Evolutionary conservation across 2,329 filamentous ascomycete genomes (phyloP), one percentile per base, ranked within the genome.

Genomic region (Bipolaris gigantea): DNA sequence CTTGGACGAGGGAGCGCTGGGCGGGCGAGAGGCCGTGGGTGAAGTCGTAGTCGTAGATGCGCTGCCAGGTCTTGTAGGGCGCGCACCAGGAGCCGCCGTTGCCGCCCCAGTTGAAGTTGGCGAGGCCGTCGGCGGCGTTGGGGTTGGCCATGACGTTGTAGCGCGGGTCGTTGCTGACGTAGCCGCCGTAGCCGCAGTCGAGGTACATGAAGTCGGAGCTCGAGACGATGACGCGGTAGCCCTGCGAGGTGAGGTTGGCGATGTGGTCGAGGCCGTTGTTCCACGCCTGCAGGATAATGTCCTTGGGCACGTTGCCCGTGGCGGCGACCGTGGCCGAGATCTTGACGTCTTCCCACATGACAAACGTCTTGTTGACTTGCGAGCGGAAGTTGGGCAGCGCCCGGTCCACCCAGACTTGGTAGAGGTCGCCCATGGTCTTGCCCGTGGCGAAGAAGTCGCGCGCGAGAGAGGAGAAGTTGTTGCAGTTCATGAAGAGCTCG

Each of bases 61-160:
- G 81, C 66, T 84, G 82, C 81, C 81, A 84, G 18, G 80, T 83
- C 68, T 84, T 84, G 75, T 83, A 84, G 0, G 82, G 82, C 0
- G 77, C 79, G 63, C 82, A 84, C 81, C 81, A 84, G n/a, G 79
- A 81, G 16, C 81, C 82, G 35, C 82, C 81, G 19, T 50, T 58
- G 40, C 77, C 82, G n/a, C 74, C 75, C 64, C 80, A 84, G 75
- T 84, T 84, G 77, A 83, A 83, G 63, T 74, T 82, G 4, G 76
- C 67, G 16, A 64, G 65, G 6, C 75, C 65, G 42, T 70, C 65
- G 9, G 61, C 60, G 3, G 67, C 70, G 55, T 80, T 76, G 0
- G 82, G 81, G 65, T 85, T 84, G 39, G 65, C 64, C 73, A 79
- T 75, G 30, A 80, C 78, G 62, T 85, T 77, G 75, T 85, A 85